Percentiles rank a stretch among this genome's conserved stretches.
These are phyloP conservation scores for Tricholoma matsutake DNA, from an alignment of 768 basidiomycete species.

Conservation along the genomic window DNA sequence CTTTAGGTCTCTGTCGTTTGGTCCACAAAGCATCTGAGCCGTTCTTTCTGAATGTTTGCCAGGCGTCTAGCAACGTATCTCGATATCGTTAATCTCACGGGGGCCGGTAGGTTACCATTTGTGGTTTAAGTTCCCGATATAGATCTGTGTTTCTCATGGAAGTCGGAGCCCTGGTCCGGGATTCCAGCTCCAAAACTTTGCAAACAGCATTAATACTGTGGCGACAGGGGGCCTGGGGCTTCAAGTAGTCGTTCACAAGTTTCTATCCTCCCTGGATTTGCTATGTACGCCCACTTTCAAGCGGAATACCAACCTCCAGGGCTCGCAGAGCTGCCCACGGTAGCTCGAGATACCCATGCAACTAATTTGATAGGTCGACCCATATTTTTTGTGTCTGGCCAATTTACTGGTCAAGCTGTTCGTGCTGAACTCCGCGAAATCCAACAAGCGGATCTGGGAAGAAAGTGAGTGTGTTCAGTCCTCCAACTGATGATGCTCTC, in stretches of 20 bases:
- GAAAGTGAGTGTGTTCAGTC: slow-evolving; percentile 45
- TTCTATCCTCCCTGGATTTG: background rate
- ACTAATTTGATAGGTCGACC: slow-evolving; percentile 43
- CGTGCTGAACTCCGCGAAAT: slow-evolving; percentile 55
- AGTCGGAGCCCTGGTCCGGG: slow-evolving; percentile 17
- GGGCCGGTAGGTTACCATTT: background rate
- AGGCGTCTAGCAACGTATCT: background rate
- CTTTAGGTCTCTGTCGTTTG: too few species aligned
- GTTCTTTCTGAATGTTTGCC: too few species aligned
- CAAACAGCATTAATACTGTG: slow-evolving; percentile 6
- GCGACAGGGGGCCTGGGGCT: slow-evolving; percentile 9
- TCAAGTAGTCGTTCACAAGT: background rate
- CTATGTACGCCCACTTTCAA: slow-evolving; percentile 16
- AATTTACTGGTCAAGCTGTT: slow-evolving; percentile 56
- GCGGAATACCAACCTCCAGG: slow-evolving; percentile 3
- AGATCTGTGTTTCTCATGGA: background rate
- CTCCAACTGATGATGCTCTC: background rate
- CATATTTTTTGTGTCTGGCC: slow-evolving; percentile 55
- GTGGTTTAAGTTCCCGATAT: background rate
- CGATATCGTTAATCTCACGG: background rate
- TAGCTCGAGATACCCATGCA: slow-evolving; percentile 14
- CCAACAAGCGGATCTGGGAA: slow-evolving; percentile 64
- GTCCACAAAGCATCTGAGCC: too few species aligned
- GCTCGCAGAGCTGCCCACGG: background rate
- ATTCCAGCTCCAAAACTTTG: slow-evolving; percentile 9